These are phyloP conservation scores for Agaricales sp. DNA, from an alignment of 1,284 basidiomycete species.

Conservation along the genomic window DNA sequence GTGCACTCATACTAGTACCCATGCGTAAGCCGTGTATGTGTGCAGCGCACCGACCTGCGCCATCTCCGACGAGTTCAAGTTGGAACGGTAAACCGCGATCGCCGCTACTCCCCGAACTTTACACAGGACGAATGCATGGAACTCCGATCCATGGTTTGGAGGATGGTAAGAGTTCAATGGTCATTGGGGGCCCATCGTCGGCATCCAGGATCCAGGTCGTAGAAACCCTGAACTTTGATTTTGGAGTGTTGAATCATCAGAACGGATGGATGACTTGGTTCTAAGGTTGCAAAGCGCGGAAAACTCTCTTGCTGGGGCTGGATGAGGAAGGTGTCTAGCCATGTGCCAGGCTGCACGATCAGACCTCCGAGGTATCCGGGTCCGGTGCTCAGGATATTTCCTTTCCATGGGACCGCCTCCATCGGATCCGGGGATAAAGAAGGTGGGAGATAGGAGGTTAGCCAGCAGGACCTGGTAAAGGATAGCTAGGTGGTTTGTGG, in stretches of 20 bases:
- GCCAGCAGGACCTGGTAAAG: too few relatives aligned
- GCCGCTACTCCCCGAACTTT: constrained; percentile 14
- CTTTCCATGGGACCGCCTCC: background rate
- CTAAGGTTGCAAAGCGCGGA: constrained; percentile 13
- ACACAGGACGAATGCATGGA: constrained; percentile 4
- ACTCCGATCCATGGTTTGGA: constrained; percentile 2
- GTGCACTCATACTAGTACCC: constrained; percentile 29
- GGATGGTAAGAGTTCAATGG: background rate
- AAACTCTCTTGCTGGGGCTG: background rate
- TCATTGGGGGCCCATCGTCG: constrained; percentile 11
- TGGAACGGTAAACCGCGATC: constrained; percentile 16
- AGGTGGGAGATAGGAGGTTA: background rate
- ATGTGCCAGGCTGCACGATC: too few relatives aligned
- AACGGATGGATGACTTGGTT: constrained; percentile 38
- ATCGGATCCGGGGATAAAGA: background rate
- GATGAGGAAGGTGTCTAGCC: background rate
- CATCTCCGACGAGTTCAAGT: constrained; percentile 30
- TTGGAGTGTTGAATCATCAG: constrained; percentile 30
- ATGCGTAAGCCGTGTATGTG: constrained; percentile 32
- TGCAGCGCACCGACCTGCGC: constrained; percentile 15
- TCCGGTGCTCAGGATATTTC: background rate
- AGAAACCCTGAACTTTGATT: constrained; percentile 33
- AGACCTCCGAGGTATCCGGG: background rate
- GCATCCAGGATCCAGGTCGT: constrained; percentile 26
- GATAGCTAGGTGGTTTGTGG: background rate